Percentiles rank a stretch among this genome's conserved stretches.
These are phyloP conservation scores for Stereum hirsutum DNA, from an alignment of 1,284 basidiomycete species.

Conservation along the genomic window DNA sequence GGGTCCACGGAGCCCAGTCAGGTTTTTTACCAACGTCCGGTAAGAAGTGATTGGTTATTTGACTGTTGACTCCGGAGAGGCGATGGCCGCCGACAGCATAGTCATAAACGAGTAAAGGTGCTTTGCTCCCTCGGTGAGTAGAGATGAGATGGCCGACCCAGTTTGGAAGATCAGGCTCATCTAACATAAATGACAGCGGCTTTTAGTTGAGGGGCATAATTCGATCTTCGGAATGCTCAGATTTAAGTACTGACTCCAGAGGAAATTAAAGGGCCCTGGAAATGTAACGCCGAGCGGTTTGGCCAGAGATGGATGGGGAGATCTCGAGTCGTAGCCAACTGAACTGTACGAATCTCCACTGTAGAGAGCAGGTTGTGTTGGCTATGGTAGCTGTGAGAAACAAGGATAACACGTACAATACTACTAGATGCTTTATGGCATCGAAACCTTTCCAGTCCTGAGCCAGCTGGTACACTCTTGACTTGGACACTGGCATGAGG, in stretches of 20 bases:
- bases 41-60: conserved; percentile 28
- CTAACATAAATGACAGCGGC: conserved; percentile 24
- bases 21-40: conserved; percentile 25
- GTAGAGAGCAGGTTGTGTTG: no score
- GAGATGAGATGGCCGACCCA: conserved; percentile 37
- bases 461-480: conserved; percentile 6
- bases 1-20: conserved; percentile 28
- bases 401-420: conserved; percentile 29
- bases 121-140: conserved; percentile 28
- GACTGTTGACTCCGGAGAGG: conserved; percentile 25
- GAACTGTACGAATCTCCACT: conserved; percentile 44
- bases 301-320: conserved; percentile 19
- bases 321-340: conserved; percentile 21
- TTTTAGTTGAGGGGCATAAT: no score
- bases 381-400: no score
- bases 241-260: no score
- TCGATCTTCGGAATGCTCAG: no score
- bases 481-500: no score
- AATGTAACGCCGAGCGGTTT: conserved; percentile 34
- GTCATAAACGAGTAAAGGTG: conserved; percentile 33
- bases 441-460: conserved; percentile 29
- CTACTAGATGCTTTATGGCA: conserved; percentile 26
- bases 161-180: conserved; percentile 28
- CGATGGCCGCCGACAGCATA: conserved; percentile 37
- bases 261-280: no score